Evolutionary conservation across 352 stramenopile species (phyloP).

Genomic region (Saprolegnia parasitica): DNA sequence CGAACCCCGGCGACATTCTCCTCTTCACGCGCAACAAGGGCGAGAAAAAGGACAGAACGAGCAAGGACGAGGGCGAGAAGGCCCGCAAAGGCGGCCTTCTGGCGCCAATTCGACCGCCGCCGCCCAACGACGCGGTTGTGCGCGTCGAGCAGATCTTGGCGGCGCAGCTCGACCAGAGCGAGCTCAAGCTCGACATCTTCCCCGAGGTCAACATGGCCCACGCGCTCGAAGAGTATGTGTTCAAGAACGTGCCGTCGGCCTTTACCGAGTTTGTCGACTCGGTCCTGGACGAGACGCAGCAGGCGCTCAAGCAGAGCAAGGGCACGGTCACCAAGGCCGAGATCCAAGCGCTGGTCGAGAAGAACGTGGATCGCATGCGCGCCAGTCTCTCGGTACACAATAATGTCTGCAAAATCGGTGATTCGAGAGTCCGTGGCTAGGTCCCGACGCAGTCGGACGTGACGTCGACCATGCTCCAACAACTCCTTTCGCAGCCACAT

Average conservation of each 20-base stretch:
- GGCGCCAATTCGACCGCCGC: constrained; percentile 55
- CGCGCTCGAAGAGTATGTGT: constrained; percentile 72
- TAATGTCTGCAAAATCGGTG: no score
- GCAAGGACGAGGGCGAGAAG: constrained; percentile 36
- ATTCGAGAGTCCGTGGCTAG: no score
- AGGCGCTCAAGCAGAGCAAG: constrained; percentile 40
- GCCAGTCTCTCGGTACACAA: not conserved
- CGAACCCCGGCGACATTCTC: constrained; percentile 86
- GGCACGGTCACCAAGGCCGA: constrained; percentile 14
- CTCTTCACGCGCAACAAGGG: constrained; percentile 75
- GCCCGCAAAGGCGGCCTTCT: constrained; percentile 34
- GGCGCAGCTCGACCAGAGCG: constrained; percentile 52
- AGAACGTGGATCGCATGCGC: constrained; percentile 20
- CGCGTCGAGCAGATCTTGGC: constrained; percentile 70
- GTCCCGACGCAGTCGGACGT: not conserved
- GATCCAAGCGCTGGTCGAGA: constrained; percentile 24
- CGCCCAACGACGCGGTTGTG: constrained; percentile 49
- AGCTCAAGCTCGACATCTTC: constrained; percentile 72
- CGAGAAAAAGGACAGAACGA: no score
- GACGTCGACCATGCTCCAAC: not conserved
- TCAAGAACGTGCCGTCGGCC: constrained; percentile 75
- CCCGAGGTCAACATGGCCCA: constrained; percentile 60
- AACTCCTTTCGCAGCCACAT: not conserved
- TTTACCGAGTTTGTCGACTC: constrained; percentile 72
- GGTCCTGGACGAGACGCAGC: constrained; percentile 66